A percentile compares a stretch with the other conserved stretches of the same genome.
These are phyloP conservation scores for Quercus parvula DNA, from an alignment of 306 rosid species.

Conservation along the genomic window DNA sequence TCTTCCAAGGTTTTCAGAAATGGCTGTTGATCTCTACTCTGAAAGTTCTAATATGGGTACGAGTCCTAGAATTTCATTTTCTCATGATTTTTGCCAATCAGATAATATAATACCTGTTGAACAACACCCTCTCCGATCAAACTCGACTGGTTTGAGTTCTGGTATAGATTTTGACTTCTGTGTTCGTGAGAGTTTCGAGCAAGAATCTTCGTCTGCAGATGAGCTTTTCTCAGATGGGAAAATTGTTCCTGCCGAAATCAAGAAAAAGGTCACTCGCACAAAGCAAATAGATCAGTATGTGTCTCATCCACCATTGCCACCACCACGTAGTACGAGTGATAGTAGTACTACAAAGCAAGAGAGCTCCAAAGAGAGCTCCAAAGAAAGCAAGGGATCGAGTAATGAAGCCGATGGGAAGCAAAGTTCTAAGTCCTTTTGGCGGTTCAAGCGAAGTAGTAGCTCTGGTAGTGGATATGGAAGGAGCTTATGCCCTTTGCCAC, in stretches of 20 bases:
- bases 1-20: slow-evolving; percentile 10
- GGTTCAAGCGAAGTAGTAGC: slow-evolving; percentile 85
- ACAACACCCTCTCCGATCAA: slow-evolving; percentile 62
- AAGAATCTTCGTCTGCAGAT: slow-evolving; percentile 80
- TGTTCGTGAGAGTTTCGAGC: slow-evolving; percentile 51
- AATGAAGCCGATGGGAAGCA: slow-evolving; percentile 50
- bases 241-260: slow-evolving; percentile 64
- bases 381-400: slow-evolving; percentile 24
- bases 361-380: slow-evolving; percentile 21
- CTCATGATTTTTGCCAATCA: slow-evolving; percentile 65
- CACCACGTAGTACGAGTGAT: slow-evolving; percentile 10
- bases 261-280: slow-evolving; percentile 39
- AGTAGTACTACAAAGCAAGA: slow-evolving; percentile 34
- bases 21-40: slow-evolving; percentile 63
- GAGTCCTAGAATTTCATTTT: slow-evolving; percentile 85
- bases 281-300: slow-evolving; percentile 16
- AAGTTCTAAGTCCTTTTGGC: slow-evolving; percentile 66
- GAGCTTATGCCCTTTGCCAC: slow-evolving; percentile 78
- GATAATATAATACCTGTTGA: slow-evolving; percentile 55
- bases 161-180: slow-evolving; percentile 77
- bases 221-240: slow-evolving; percentile 84
- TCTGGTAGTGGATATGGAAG: slow-evolving; percentile 83
- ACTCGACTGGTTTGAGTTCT: slow-evolving; percentile 50
- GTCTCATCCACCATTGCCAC: slow-evolving; percentile 30
- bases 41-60: slow-evolving; percentile 40